Base-by-base conservation (phyloP, 1,284 basidiomycete species). In the Cryptococcus sp. region DNA sequence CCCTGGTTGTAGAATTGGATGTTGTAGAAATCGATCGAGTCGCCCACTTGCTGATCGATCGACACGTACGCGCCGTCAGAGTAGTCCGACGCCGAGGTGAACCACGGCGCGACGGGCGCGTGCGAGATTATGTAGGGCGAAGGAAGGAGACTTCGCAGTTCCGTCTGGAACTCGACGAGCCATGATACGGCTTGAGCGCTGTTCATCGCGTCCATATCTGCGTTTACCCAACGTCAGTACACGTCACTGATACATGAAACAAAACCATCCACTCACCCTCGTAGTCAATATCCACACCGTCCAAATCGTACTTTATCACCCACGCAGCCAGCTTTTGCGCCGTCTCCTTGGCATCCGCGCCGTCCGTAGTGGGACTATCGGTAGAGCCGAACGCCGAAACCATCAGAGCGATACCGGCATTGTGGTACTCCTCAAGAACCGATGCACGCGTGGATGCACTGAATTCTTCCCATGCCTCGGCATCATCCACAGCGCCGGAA, bases 241-340 rank as follows among this genome's bases (percentile, higher is more conserved):
- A 27, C 5, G 20, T 5, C 19, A 51, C 3, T 48, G 48, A 54
- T 50, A 42, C 39, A 57, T 50, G 22, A 49, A 54, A n/a, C 15
- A 38, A 48, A 63, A 55, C 53, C 35, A 23, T 47, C 57, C 10
- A 10, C 30, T 39, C 49, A 63, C 63, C 72, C 68, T 81, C 82
- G 59, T 79, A 81, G 63, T 83, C 81, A 57, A 83, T 77, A 55
- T 83, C 82, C n/a, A 82, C 80, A 43, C 82, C 82, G 61, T 82
- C 81, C 8, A 83, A 65, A 16, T 71, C 72, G 66, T 81, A 79
- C 46, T 75, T 51, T 60, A 76, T 77, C 52, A 80, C 78, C 55
- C 67, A 81, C 7, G 58, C 50, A 0, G 79, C 80, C 15, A 81
- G 63, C 17, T 62, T 56, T 49, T 70, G 64, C 16, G 79, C 80